Conservation (phyloP, 1,284 basidiomycete species). For the Bjerkandera adusta region DNA sequence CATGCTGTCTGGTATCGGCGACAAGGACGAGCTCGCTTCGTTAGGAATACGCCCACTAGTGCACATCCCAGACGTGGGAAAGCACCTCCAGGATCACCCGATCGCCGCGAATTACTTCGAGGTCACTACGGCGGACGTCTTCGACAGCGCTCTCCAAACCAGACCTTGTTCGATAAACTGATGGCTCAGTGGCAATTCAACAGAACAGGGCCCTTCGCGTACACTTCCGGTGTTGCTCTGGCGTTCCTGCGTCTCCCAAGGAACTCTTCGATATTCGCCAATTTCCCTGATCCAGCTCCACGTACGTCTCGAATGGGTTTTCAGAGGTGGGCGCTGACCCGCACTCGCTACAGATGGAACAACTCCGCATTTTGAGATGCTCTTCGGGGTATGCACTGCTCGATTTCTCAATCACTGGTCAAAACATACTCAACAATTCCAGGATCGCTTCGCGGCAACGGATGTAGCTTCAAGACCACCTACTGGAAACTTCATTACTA, state of each 20-base stretch:
- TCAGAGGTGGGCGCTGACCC: neutral
- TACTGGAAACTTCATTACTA: conserved; percentile 30
- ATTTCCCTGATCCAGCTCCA: conserved; percentile 14
- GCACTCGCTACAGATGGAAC: too few relatives aligned
- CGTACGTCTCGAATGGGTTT: neutral
- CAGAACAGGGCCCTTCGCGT: conserved; percentile 24
- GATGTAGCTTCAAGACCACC: conserved; percentile 12
- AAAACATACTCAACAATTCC: neutral
- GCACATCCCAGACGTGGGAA: conserved; percentile 34
- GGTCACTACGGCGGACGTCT: conserved; percentile 23
- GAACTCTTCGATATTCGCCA: conserved; percentile 9
- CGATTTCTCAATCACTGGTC: too few relatives aligned
- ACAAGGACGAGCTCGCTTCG: conserved; percentile 14
- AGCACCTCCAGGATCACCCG: conserved; percentile 37
- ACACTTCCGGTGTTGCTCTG: conserved; percentile 19
- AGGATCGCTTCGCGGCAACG: conserved; percentile 7
- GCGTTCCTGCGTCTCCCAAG: conserved; percentile 26
- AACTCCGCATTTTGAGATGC: conserved; percentile 32
- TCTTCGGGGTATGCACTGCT: conserved; percentile 19
- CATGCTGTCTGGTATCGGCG: conserved; percentile 40
- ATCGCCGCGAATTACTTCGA: conserved; percentile 20
- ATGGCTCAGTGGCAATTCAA: conserved; percentile 21
- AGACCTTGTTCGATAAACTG: neutral
- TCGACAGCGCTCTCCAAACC: conserved; percentile 19
- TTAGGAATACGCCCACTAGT: conserved; percentile 28